phyloP scores from a whole-genome alignment of 2,329 filamentous ascomycete species.

The Purpureocillium lavendulum region DNA sequence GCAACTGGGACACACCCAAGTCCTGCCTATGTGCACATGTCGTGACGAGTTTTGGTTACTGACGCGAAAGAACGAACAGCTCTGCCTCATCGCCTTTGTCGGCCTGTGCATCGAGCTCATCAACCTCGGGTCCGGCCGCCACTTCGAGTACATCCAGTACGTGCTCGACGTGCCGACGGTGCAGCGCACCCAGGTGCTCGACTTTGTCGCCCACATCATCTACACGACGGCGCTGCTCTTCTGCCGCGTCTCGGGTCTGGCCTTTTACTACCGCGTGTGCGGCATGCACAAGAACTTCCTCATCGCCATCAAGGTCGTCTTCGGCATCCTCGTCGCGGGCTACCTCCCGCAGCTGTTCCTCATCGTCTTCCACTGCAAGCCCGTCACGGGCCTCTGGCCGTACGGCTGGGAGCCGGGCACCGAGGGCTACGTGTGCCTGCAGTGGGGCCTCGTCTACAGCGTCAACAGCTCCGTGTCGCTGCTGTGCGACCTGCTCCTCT shows the following conservation, averaged over 20 bases:
- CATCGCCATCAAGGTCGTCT: conserved; percentile 24
- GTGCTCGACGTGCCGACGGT: conserved; percentile 32
- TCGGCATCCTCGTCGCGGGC: conserved; percentile 28
- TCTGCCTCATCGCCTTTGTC: conserved; percentile 32
- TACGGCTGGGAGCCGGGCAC: conserved; percentile 36
- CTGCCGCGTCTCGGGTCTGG: conserved; percentile 42
- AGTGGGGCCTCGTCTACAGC: conserved; percentile 43
- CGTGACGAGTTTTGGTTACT: no score
- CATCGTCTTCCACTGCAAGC: conserved; percentile 41
- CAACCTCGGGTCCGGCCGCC: conserved; percentile 36
- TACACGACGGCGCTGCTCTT: conserved; percentile 41
- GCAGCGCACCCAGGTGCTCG: conserved; percentile 34
- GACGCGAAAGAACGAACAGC: conserved; percentile 13
- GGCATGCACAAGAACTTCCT: conserved; percentile 25
- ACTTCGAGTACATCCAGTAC: conserved; percentile 36
- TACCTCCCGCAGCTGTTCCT: conserved; percentile 40
- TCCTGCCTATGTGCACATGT: no score
- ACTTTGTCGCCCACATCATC: conserved; percentile 41
- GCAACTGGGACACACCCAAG: no score
- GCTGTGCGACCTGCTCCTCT: conserved; percentile 40
- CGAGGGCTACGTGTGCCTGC: conserved; percentile 32
- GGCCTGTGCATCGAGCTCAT: conserved; percentile 35
- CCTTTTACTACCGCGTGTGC: conserved; percentile 40
- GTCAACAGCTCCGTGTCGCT: conserved; percentile 41
- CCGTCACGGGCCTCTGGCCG: conserved; percentile 42